These are phyloP conservation scores for Pterulicium gracile DNA, from an alignment of 1,284 basidiomycete species.

Conservation along the genomic window DNA sequence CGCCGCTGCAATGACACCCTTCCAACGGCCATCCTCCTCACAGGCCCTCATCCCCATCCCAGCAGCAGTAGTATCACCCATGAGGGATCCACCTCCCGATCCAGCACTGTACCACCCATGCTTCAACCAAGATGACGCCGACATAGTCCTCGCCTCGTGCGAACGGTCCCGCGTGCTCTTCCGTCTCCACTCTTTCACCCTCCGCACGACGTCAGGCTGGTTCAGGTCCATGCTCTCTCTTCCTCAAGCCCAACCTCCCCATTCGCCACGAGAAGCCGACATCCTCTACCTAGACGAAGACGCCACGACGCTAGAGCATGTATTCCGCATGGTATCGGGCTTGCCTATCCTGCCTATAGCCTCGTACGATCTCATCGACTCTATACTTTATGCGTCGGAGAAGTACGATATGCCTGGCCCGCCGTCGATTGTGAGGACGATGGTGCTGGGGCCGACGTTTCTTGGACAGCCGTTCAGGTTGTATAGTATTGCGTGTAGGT, in stretches of 20 bases:
- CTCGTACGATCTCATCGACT: slow-evolving; percentile 41
- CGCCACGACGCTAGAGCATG: slow-evolving; percentile 34
- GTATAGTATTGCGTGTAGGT: slow-evolving; percentile 44
- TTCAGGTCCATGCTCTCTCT: slow-evolving; percentile 49
- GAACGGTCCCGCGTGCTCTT: slow-evolving; percentile 28
- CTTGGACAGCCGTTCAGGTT: slow-evolving; percentile 41
- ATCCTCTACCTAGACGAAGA: slow-evolving; percentile 48
- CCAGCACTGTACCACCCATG: neutral
- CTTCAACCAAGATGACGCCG: neutral
- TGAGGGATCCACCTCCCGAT: neutral
- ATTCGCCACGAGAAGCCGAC: slow-evolving; percentile 17
- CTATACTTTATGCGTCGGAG: slow-evolving; percentile 47
- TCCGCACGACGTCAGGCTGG: slow-evolving; percentile 55
- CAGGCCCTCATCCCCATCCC: neutral
- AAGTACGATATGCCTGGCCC: slow-evolving; percentile 62
- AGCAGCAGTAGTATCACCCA: no score
- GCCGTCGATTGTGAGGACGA: slow-evolving; percentile 41
- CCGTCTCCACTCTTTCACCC: slow-evolving; percentile 42
- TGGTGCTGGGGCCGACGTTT: slow-evolving; percentile 37
- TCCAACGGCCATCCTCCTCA: neutral
- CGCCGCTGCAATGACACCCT: neutral
- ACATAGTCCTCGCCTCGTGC: neutral
- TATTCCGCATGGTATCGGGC: slow-evolving; percentile 51
- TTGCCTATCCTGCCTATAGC: slow-evolving; percentile 37
- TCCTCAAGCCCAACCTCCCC: slow-evolving; percentile 25